phyloP scores from a whole-genome alignment of 2,329 filamentous ascomycete genomes.

The Huntiella abstrusa region DNA sequence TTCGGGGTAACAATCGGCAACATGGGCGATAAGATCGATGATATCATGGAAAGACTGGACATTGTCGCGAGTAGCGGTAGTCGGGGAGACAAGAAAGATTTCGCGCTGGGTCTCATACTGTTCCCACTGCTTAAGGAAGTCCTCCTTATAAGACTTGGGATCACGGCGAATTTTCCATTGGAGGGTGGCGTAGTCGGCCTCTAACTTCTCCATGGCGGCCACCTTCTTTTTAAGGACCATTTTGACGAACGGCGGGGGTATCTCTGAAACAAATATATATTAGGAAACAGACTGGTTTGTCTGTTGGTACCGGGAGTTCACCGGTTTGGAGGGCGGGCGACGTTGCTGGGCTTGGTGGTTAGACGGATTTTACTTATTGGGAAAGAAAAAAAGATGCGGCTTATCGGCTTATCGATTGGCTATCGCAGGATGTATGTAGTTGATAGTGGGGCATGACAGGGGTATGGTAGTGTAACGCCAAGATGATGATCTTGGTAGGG shows the following conservation, averaged over 20 bases:
- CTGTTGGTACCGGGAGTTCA: neutral
- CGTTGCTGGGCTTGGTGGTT: neutral
- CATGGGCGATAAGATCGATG: slow-evolving; percentile 84
- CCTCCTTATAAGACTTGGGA: slow-evolving; percentile 75
- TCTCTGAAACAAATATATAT: neutral
- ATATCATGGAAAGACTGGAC: slow-evolving; percentile 75
- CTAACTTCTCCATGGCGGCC: slow-evolving; percentile 83
- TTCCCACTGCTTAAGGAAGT: slow-evolving; percentile 72
- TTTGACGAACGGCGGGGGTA: slow-evolving; percentile 11
- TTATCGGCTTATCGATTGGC: slow-evolving; percentile 4
- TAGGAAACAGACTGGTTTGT: neutral
- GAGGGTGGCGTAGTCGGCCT: slow-evolving; percentile 72
- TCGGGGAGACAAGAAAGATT: slow-evolving; percentile 73
- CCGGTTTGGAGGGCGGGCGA: too few relatives aligned
- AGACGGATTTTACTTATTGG: too few relatives aligned
- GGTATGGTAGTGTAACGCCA: too few relatives aligned
- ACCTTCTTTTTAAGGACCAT: slow-evolving; percentile 73
- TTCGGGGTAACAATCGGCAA: slow-evolving; percentile 79
- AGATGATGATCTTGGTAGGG: too few relatives aligned
- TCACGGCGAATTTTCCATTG: slow-evolving; percentile 85
- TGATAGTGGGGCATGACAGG: too few relatives aligned
- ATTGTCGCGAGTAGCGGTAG: slow-evolving; percentile 57
- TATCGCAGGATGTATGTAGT: neutral
- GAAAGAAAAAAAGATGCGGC: too few relatives aligned
- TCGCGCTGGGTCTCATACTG: slow-evolving; percentile 85